These are phyloP conservation scores for Nematodospora anomalae DNA, from an alignment of 1,139 yeast species.

Conservation along the genomic window DNA sequence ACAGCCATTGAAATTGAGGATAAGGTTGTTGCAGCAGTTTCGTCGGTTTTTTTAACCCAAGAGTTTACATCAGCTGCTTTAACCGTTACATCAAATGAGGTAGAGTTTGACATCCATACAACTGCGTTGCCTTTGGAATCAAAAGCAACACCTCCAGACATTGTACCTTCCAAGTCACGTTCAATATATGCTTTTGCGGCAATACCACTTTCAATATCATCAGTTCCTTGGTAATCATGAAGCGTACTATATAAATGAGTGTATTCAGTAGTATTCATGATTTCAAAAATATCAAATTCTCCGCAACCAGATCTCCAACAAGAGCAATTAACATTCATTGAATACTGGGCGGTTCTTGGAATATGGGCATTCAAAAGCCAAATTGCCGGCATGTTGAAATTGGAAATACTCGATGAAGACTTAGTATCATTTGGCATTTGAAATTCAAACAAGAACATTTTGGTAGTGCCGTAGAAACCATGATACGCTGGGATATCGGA, in stretches of 20 bases:
- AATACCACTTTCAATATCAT: slow-evolving; percentile 57
- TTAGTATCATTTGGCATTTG: slow-evolving; percentile 75
- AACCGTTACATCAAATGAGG: slow-evolving; percentile 45
- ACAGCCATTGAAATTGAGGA: slow-evolving; percentile 22
- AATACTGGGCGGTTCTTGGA: slow-evolving; percentile 88
- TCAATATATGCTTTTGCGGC: slow-evolving; percentile 56
- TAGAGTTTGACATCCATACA: slow-evolving; percentile 60
- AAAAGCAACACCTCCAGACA: slow-evolving; percentile 73
- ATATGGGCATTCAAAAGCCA: slow-evolving; percentile 94
- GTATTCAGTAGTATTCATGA: slow-evolving; percentile 48
- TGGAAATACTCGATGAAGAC: slow-evolving; percentile 40
- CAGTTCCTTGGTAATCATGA: slow-evolving; percentile 74
- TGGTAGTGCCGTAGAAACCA: slow-evolving; percentile 77
- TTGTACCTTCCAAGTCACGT: slow-evolving; percentile 49
- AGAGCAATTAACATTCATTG: slow-evolving; percentile 67
- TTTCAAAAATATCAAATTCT: slow-evolving; percentile 89
- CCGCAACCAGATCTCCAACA: slow-evolving; percentile 98
- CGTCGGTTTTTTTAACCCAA: slow-evolving; percentile 25
- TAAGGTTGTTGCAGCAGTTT: slow-evolving; percentile 23
- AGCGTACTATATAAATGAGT: slow-evolving; percentile 60
- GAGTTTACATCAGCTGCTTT: slow-evolving; percentile 31
- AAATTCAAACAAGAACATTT: slow-evolving; percentile 88
- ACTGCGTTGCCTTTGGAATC: slow-evolving; percentile 58
- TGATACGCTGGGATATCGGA: slow-evolving; percentile 86
- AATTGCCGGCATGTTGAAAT: slow-evolving; percentile 90